Conservation (phyloP, 2,329 filamentous ascomycete genomes). For the Exophiala spinifera region DNA sequence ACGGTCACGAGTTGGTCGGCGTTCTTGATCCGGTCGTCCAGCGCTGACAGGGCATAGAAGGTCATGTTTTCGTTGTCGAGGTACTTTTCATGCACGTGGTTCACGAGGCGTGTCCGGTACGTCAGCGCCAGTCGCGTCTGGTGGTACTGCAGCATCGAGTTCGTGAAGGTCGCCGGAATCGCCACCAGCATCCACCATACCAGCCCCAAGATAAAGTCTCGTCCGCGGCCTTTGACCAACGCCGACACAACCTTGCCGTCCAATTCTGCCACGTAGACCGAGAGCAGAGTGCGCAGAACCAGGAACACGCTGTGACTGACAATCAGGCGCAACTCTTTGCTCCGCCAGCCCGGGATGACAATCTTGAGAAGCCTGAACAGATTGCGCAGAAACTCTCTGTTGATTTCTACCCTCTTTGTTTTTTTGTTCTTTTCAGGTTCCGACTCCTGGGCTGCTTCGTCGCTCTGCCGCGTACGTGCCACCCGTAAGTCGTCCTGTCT, state of each 20-base stretch:
- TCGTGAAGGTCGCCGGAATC: constrained; percentile 93
- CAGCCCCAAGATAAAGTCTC: constrained; percentile 81
- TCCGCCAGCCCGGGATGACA: constrained; percentile 84
- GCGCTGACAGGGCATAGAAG: constrained; percentile 90
- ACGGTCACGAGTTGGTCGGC: constrained; percentile 96
- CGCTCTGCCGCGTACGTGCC: constrained; percentile 52
- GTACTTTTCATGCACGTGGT: constrained; percentile 92
- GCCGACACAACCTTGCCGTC: constrained; percentile 91
- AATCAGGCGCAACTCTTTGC: constrained; percentile 80
- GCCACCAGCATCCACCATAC: constrained; percentile 99
- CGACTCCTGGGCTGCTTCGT: constrained; percentile 34
- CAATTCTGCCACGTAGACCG: constrained; percentile 88
- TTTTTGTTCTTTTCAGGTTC: constrained; percentile 33
- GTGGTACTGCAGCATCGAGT: constrained; percentile 97
- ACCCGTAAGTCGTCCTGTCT: constrained; percentile 56
- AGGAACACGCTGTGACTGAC: constrained; percentile 92
- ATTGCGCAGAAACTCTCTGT: constrained; percentile 79
- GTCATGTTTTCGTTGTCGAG: constrained; percentile 96
- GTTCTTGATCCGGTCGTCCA: constrained; percentile 98
- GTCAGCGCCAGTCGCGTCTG: constrained; percentile 91
- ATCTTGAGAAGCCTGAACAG: constrained; percentile 76
- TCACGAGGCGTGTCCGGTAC: constrained; percentile 90
- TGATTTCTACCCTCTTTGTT: constrained; percentile 83
- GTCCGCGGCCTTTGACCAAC: constrained; percentile 84
- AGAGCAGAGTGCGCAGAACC: constrained; percentile 85